Conservation (phyloP, 345 rosid genomes). For the Diplotaxis tenuifolia region DNA sequence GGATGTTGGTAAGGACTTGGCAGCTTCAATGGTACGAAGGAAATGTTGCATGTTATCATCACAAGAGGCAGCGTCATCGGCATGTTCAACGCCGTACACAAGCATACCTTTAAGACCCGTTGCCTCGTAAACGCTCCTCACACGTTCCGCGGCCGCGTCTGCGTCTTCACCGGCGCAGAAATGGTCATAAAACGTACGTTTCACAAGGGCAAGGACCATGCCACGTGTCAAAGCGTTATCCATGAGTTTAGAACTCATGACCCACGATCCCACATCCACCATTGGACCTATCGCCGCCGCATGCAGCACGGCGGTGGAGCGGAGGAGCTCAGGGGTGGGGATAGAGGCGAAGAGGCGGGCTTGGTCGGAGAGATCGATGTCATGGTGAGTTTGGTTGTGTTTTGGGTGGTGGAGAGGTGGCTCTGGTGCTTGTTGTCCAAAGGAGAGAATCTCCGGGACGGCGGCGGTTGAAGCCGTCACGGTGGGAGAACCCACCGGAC, state of each 20-base stretch:
- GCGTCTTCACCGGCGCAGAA: constrained; percentile 78
- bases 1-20: constrained; percentile 58
- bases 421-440: constrained; percentile 32
- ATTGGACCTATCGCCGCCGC: constrained; percentile 53
- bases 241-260: constrained; percentile 70
- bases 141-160: constrained; percentile 43
- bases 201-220: constrained; percentile 38
- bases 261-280: constrained; percentile 73
- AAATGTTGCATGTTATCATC: constrained; percentile 63
- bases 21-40: constrained; percentile 50
- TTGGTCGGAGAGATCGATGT: constrained; percentile 53
- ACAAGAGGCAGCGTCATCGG: constrained; percentile 54
- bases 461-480: constrained; percentile 45
- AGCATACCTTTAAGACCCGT: constrained; percentile 76
- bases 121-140: constrained; percentile 45
- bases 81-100: constrained; percentile 71
- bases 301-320: constrained; percentile 51
- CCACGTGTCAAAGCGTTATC: constrained; percentile 44
- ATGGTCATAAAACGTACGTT: constrained; percentile 68
- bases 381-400: constrained; percentile 15
- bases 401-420: constrained; percentile 34
- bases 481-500: constrained; percentile 44
- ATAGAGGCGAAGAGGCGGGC: constrained; percentile 51
- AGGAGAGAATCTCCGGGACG: constrained; percentile 32
- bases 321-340: constrained; percentile 51